Conservation (phyloP, 208 protist species). For the Trypanosoma vivax region DNA sequence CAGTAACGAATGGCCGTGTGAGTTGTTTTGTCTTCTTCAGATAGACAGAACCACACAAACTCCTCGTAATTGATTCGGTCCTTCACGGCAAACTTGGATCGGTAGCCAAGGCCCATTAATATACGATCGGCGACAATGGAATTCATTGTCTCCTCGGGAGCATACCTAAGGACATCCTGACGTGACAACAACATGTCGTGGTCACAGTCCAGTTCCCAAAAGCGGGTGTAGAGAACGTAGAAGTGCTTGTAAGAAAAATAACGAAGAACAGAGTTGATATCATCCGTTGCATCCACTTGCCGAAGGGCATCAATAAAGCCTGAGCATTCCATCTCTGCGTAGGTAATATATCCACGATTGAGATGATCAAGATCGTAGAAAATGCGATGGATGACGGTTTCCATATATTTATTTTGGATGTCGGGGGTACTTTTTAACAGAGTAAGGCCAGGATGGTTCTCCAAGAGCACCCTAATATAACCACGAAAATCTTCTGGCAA, state of each 20-base stretch:
- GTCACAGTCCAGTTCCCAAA: slow-evolving; percentile 97
- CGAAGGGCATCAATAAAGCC: slow-evolving; percentile 74
- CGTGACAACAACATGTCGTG: slow-evolving; percentile 89
- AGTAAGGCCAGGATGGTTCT: slow-evolving; percentile 87
- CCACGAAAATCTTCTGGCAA: slow-evolving; percentile 67
- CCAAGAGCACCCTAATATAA: slow-evolving; percentile 74
- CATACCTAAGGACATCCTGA: slow-evolving; percentile 86
- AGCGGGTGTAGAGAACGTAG: slow-evolving; percentile 98
- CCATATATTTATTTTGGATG: slow-evolving; percentile 92
- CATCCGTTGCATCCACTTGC: slow-evolving; percentile 73
- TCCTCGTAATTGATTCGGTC: slow-evolving; percentile 89
- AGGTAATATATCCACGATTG: slow-evolving; percentile 70
- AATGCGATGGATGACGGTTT: slow-evolving; percentile 94
- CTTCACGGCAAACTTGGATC: slow-evolving; percentile 27
- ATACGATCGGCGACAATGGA: slow-evolving; percentile 72
- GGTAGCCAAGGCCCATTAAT: slow-evolving; percentile 57
- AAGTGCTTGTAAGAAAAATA: slow-evolving; percentile 99
- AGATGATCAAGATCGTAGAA: slow-evolving; percentile 92
- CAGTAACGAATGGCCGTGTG: slow-evolving; percentile 90
- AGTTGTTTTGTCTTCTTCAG: slow-evolving; percentile 94
- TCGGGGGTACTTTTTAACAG: slow-evolving; percentile 92
- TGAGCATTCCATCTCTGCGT: slow-evolving; percentile 67
- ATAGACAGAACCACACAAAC: slow-evolving; percentile 95
- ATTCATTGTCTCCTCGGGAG: slow-evolving; percentile 72
- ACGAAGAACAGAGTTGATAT: slow-evolving; percentile 88